Percentiles rank a stretch among this genome's conserved stretches.
These are phyloP conservation scores for Macadamia integrifolia DNA, from an alignment of 164 flowering plant species.

Conservation along the genomic window DNA sequence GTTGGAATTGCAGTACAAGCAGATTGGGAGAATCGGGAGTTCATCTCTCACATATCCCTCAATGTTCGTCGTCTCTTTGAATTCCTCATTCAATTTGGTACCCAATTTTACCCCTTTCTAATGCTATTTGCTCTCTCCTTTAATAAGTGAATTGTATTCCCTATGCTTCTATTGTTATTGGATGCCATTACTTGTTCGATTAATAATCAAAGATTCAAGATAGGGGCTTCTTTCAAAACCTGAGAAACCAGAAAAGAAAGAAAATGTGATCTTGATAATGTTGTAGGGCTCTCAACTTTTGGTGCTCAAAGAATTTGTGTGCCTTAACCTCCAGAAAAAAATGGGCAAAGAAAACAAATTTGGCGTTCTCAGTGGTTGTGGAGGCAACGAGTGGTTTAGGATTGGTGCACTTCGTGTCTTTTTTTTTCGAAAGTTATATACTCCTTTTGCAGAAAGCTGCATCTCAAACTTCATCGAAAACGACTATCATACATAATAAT, in stretches of 20 bases:
- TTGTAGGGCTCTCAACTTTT: background rate
- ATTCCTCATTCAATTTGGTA: slow-evolving; percentile 84
- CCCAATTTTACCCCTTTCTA: background rate
- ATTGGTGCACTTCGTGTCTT: too few species aligned
- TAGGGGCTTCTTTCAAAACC: background rate
- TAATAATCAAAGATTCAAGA: background rate
- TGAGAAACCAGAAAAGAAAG: background rate
- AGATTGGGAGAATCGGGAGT: slow-evolving; percentile 95
- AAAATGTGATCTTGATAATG: background rate
- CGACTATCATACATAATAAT: too few species aligned
- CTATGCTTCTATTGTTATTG: background rate
- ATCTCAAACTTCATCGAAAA: too few species aligned
- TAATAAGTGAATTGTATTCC: background rate
- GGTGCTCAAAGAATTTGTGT: background rate
- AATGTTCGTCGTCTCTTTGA: slow-evolving; percentile 87
- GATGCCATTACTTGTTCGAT: background rate
- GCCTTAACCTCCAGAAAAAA: too few species aligned
- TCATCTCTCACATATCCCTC: slow-evolving; percentile 85
- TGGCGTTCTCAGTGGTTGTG: too few species aligned
- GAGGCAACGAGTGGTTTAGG: too few species aligned
- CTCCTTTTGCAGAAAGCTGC: too few species aligned
- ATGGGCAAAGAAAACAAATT: too few species aligned
- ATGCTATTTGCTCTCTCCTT: background rate
- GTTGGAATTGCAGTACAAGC: slow-evolving; percentile 96
- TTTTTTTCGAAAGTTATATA: too few species aligned